Base-by-base conservation (phyloP, 2,329 filamentous ascomycete genomes). In the Fusarium sp. region DNA sequence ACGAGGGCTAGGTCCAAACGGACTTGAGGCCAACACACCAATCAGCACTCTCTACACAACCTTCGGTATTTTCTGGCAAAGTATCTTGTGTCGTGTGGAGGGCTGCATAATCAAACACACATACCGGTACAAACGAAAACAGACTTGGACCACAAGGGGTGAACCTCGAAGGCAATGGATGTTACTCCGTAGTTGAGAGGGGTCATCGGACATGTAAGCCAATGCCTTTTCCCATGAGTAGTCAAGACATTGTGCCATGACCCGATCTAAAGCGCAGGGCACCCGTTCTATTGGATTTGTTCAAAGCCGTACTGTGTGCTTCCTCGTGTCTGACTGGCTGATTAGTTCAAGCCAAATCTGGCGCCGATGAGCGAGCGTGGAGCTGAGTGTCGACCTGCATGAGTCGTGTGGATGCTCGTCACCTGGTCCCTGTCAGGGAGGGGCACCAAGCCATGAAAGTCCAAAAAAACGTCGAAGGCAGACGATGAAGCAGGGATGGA, bases 261-360 rank as follows among this genome's bases (percentile, higher is more conserved):
- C 63, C 73, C 74, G 70, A 76, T 77, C 72, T 69, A 72, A 73
- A 77, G 63, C 70, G 72, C 63, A 70, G 65, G 59, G 66, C 68
- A 77, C 68, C 76, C 74, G 63, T 76, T 65, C 68, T 72, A 63
- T 63, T 76, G 73, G 76, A 66, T 69, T 71, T 38, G 54, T 58
- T 58, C 56, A 54, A 64, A 65, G 48, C 38, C 60, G 44, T 70
- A 72, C 71, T 77, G 74, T 74, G 68, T 48, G 65, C 59, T 58
- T 46, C 49, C 54, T 60, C 45, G 65, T 44, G 41, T 61, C 63
- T 77, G 63, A 77, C 73, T 77, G 75, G 72, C 56, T 56, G 63
- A 58, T 61, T 19, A 37, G 35, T 61, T 29, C 62, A 63, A 72
- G 73, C 73, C 64, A 69, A 63, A 38, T 59, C 67, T 69, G 66